Percentiles rank a stretch among this genome's conserved stretches.
Evolutionary conservation across 1,284 basidiomycete species (phyloP).

Genomic region (Butyriboletus appendiculatus): DNA sequence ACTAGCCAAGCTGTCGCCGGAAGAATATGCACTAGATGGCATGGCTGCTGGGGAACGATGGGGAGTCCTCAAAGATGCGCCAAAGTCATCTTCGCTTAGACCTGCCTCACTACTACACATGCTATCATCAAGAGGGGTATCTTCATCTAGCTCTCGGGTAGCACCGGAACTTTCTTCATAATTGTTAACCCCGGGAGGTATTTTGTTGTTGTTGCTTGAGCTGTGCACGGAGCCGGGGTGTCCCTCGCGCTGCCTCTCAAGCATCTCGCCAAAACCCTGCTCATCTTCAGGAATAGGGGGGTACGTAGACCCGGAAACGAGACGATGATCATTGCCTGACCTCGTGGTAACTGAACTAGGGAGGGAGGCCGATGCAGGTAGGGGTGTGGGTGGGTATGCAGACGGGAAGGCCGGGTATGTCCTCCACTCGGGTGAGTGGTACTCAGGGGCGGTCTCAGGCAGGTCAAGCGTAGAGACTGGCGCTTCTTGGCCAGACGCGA

Average conservation of each 20-base stretch:
- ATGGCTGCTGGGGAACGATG: conserved; percentile 30
- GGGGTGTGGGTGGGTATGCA: conserved; percentile 53
- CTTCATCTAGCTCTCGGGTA: conserved; percentile 22
- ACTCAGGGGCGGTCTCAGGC: conserved; percentile 31
- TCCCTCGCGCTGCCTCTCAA: conserved; percentile 60
- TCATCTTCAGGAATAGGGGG: conserved; percentile 35
- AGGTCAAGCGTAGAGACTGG: conserved; percentile 5
- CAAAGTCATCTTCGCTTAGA: conserved; percentile 53
- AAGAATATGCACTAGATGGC: conserved; percentile 38
- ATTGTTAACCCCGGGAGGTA: conserved; percentile 5
- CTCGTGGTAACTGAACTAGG: conserved; percentile 11
- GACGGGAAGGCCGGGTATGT: conserved; percentile 54
- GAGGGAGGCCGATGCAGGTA: conserved; percentile 23
- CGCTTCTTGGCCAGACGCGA: conserved; percentile 6
- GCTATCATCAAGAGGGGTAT: conserved; percentile 22
- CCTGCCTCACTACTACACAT: conserved; percentile 30
- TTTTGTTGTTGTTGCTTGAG: conserved; percentile 52
- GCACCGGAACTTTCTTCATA: conserved; percentile 19
- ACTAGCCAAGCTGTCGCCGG: conserved; percentile 42
- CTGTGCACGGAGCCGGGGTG: conserved; percentile 57
- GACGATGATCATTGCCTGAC: conserved; percentile 15
- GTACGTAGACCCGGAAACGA: conserved; percentile 23
- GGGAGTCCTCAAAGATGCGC: conserved; percentile 67
- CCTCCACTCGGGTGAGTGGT: conserved; percentile 42
- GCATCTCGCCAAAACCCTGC: conserved; percentile 64